Evolutionary conservation across 2,329 filamentous ascomycete species (phyloP), one percentile per base, ranked within the genome.

Genomic region (Fusarium sp.): DNA sequence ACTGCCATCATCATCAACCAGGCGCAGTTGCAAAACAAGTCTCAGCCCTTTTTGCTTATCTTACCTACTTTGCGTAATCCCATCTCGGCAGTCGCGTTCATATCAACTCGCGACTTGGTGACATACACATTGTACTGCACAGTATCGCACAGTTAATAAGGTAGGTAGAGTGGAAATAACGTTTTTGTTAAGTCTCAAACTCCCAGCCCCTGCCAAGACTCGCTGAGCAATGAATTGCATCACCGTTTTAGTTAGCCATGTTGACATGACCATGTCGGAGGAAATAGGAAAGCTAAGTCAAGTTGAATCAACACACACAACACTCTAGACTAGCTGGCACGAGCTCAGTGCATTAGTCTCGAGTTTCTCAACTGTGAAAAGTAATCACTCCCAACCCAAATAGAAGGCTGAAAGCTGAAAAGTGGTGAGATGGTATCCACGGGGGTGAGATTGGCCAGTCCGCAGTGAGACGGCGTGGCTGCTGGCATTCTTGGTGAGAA

Each of bases 191-290:
- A 30, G 30, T 23, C 63, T 45, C 31, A 52, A 51, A 15, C 23
- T 40, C 55, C 56, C 58, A 72, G 70, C 70, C 67, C 65, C 67
- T 73, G 71, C 71, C 62, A 73, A 73, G 71, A 50, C 49, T 36
- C 18, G n/a, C 50, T 56, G 57, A 62, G 47, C 50, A 36, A 56
- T 60, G 67, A 41, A 58, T 63, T 66, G 52, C 67, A 71, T 69
- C 68, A 69, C 46, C 30, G 65, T 70, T 38, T 57, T 51, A 71
- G 67, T 57, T 51, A 71, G 67, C 58, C 54, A 70, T 70, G 41
- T 41, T 51, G 57, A 54, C 33, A 36, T 30, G 44, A 30, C 37
- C 33, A 52, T 23, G 5, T 57, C 42, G 42, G 60, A 63, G 49
- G 31, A 46, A 37, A 13, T 13, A 50, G 44, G 61, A 41, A 30